Evolutionary conservation across 169 alveolate genomes (phyloP), one percentile per base, ranked within the genome.

Genomic region (Perkinsus olseni): DNA sequence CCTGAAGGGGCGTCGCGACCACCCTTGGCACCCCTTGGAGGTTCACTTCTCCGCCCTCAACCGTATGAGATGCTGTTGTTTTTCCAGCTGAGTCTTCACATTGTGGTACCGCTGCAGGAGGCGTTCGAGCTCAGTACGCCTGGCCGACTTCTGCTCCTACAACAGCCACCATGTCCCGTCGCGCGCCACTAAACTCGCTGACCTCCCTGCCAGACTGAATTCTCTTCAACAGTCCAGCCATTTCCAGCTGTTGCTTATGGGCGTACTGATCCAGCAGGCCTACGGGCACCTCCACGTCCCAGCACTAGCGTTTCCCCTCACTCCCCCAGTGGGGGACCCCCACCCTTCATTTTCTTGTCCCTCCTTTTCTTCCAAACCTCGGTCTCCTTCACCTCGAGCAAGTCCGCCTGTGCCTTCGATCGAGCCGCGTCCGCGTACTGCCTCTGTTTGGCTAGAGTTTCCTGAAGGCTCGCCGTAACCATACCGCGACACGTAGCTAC

Each of bases 51-150:
- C 92, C 17, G 74, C 74, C 37, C 92, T n/a, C 48, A 20, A 62
- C 0, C 92, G 92, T 38, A 91, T 91, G 50, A 91, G 28, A 39
- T 38, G 39, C 92, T 91, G 92, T n/a, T 91, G 92, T 3, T 10
- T 11, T 38, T 91, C 92, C 0, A 91, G 74, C 37, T 91, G 92
- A n/a, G 92, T 91, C 38, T 38, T 91, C 50, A 91, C 92, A 40
- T 91, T 91, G 74, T 91, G 92, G n/a, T 91, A 91, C 31, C 92
- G 10, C 37, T 91, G 92, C 37, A 91, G 34, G 36, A 91, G 50
- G 11, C 92, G 92, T 34, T 91, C 92, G 0, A 91, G 48, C 74
- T 91, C 92, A n/a, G 92, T 91, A 3, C 50, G 24, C 34, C 92
- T 20, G 0, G 92, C 92, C 20, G 39, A 31, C 74, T 91, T 91